Base-by-base conservation (phyloP, 345 rosid species). In the Linum tenue region DNA sequence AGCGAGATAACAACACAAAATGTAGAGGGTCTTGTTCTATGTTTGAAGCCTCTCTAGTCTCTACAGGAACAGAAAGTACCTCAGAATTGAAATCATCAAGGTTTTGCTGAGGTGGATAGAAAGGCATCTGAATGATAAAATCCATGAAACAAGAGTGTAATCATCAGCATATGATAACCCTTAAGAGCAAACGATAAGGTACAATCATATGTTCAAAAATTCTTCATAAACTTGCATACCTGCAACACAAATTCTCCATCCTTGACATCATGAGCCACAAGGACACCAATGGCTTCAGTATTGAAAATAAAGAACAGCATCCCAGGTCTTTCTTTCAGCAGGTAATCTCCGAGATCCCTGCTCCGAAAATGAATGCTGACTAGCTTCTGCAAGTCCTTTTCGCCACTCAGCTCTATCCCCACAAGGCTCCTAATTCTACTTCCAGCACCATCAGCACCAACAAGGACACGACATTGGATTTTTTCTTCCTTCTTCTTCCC, bases 281-380 rank as follows among this genome's bases (percentile, higher is more conserved):
- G 84, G 68, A 86, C 96, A 42, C 99, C 99, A 59, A 88, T 90
- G 50, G 85, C 97, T 74, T 83, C 83, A 10, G 88, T 83, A 76
- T 90, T 92, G 83, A 90, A 90, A 76, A 90, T 78, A 73, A 90
- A 94, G 78, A 88, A 94, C 39, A 94, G 73, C 99, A 88, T 88
- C 66, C 95, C 96, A 61, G 97, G 96, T 74, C 84, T 87, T 80
- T 73, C 80, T 38, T 75, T 75, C 50, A 83, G 80, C 70, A 94
- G 78, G 79, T 80, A 86, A 59, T 71, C 68, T 15, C 95, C 97
- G 15, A 88, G 96, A 72, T 85, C 86, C 70, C 62, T 83, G 86
- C 99, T 88, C 64, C 79, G 76, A 71, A 94, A 88, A 82, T 90
- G 96, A 59, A 94, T 89, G 77, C 92, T 88, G 50, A 94, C 76